These are phyloP conservation scores for Thyridium curvatum DNA, from an alignment of 2,329 filamentous ascomycete genomes.

Conservation along the genomic window DNA sequence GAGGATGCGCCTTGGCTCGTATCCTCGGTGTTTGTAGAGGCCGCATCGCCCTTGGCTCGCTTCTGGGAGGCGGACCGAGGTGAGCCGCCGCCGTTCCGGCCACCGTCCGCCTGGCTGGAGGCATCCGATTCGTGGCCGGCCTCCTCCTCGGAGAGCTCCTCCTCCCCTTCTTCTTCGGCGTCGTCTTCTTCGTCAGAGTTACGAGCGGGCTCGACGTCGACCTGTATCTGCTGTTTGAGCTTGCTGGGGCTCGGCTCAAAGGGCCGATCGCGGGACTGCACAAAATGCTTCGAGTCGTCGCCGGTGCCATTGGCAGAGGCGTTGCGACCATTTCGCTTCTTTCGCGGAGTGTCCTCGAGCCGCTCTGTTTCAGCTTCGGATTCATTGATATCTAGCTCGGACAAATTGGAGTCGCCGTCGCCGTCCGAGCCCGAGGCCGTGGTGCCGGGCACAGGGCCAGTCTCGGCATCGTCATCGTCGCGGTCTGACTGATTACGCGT, in stretches of 20 bases:
- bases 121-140: conserved; percentile 27
- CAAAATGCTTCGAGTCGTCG: conserved; percentile 51
- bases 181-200: conserved; percentile 22
- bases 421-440: conserved; percentile 17
- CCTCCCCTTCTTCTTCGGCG: conserved; percentile 31
- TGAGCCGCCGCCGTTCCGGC: conserved; percentile 8
- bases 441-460: conserved; percentile 7
- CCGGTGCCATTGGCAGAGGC: conserved; percentile 44
- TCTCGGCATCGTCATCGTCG: conserved; percentile 7
- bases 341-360: conserved; percentile 80
- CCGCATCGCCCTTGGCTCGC: conserved; percentile 11
- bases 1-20: conserved; percentile 18
- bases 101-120: conserved; percentile 28
- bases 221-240: conserved; percentile 47
- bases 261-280: conserved; percentile 36
- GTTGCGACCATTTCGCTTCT: conserved; percentile 26
- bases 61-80: conserved; percentile 24
- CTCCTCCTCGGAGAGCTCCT: conserved; percentile 29
- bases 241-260: conserved; percentile 72
- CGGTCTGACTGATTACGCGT: conserved; percentile 10
- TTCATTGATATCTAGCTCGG: conserved; percentile 51
- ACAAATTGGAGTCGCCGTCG: conserved; percentile 38
- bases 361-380: conserved; percentile 93
- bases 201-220: conserved; percentile 15
- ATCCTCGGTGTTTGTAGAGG: conserved; percentile 14